Conservation (phyloP, 352 stramenopile genomes). For the Phytopythium litorale region DNA sequence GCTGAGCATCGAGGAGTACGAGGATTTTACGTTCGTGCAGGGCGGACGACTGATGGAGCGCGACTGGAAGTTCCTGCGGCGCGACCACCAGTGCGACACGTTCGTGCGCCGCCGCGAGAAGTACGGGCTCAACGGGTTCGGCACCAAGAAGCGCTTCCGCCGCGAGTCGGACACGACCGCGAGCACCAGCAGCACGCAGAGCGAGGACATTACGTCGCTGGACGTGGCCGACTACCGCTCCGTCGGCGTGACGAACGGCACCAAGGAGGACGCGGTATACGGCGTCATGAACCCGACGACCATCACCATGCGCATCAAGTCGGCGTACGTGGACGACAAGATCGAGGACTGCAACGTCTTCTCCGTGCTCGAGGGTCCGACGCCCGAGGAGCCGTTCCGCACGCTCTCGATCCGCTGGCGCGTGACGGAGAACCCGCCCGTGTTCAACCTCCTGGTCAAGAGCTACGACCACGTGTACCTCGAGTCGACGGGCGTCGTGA, state of each 20-base stretch:
- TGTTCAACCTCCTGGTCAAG: constrained; percentile 26
- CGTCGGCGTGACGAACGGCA: constrained; percentile 19
- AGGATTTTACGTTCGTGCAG: constrained; percentile 11
- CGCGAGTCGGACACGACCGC: constrained; percentile 15
- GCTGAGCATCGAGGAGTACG: constrained; percentile 36
- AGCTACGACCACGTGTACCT: constrained; percentile 45
- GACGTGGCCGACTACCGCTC: constrained; percentile 8
- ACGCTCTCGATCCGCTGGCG: constrained; percentile 29
- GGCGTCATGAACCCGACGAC: constrained; percentile 29
- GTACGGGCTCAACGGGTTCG: constrained; percentile 7
- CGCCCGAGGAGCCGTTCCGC: constrained; percentile 39
- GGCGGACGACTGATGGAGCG: constrained; percentile 22
- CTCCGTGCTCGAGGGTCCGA: constrained; percentile 29
- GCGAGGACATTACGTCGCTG: constrained; percentile 22
- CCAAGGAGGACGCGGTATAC: constrained; percentile 30
- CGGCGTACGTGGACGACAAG: constrained; percentile 35
- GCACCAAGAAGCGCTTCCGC: constrained; percentile 7
- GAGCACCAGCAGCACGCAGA: constrained; percentile 44
- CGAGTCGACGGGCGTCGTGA: constrained; percentile 35
- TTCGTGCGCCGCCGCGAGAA: constrained; percentile 6
- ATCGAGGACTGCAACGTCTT: constrained; percentile 36
- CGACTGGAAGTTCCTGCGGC: constrained; percentile 69
- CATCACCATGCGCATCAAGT: constrained; percentile 34
- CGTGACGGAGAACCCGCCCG: constrained; percentile 22
- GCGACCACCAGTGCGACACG: constrained; percentile 38